Percentiles rank a stretch among this genome's conserved stretches.
phyloP scores from a whole-genome alignment of 495 filamentous ascomycete genomes.

The Aspergillus homomorphus region DNA sequence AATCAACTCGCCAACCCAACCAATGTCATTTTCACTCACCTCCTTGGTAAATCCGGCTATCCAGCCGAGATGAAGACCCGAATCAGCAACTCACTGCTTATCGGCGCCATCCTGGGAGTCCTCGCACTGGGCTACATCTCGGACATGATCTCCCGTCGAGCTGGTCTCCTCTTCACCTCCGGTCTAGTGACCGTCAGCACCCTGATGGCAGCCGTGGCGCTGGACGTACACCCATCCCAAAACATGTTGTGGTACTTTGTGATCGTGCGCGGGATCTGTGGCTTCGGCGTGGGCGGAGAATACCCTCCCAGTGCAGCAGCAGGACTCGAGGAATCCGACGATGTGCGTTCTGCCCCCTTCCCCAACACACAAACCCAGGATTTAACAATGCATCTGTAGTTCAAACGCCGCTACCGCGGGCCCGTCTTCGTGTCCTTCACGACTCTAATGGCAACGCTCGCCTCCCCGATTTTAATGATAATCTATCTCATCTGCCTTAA shows the following conservation, averaged over 20 bases:
- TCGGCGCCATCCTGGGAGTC: conserved; percentile 38
- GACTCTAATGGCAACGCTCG: conserved; percentile 34
- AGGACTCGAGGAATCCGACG: conserved; percentile 33
- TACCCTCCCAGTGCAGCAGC: conserved; percentile 36
- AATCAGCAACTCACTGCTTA: conserved; percentile 33
- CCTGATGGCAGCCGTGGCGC: conserved; percentile 34
- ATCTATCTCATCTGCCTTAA: conserved; percentile 33
- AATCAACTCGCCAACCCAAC: conserved; percentile 35
- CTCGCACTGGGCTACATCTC: conserved; percentile 31
- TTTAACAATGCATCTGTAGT: conserved; percentile 8
- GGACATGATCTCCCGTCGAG: conserved; percentile 32
- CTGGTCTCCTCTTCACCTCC: conserved; percentile 34
- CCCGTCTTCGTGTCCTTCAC: conserved; percentile 38
- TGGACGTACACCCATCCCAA: conserved; percentile 28
- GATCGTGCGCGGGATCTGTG: conserved; percentile 31
- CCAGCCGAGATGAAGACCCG: conserved; percentile 36
- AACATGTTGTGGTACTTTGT: conserved; percentile 41
- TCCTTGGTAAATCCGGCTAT: conserved; percentile 27
- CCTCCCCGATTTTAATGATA: conserved; percentile 32
- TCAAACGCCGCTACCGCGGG: conserved; percentile 26
- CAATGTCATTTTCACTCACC: conserved; percentile 37
- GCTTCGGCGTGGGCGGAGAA: conserved; percentile 36
- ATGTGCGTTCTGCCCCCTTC: conserved; percentile 18
- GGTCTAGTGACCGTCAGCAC: conserved; percentile 31
- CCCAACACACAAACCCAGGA: neutral